A percentile compares a stretch with the other conserved stretches of the same genome.
phyloP scores from a whole-genome alignment of 2,329 filamentous ascomycete species.

The Colletotrichum sp. region DNA sequence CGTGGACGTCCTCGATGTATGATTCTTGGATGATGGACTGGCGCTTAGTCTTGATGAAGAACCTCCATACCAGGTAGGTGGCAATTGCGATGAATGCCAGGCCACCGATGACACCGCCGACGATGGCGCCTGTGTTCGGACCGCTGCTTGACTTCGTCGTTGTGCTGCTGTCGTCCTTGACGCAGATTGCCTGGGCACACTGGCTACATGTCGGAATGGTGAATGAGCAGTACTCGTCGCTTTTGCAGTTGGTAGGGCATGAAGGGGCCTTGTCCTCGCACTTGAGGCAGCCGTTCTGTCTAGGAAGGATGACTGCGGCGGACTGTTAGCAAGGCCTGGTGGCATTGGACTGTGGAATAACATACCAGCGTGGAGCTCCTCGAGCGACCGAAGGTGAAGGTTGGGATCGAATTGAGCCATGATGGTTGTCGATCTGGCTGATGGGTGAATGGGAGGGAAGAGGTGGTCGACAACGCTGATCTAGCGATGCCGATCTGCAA shows the following conservation, averaged over 20 bases:
- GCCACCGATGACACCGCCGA: conserved; percentile 88
- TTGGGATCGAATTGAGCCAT: conserved; percentile 21
- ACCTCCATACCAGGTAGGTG: conserved; percentile 85
- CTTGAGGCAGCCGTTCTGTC: conserved; percentile 48
- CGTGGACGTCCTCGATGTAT: conserved; percentile 62
- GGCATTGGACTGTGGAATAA: not conserved
- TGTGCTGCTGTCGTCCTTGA: conserved; percentile 29
- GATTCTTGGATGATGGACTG: conserved; percentile 59
- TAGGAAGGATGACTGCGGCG: conserved; percentile 34
- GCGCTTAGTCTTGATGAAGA: conserved; percentile 82
- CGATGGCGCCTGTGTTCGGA: conserved; percentile 83
- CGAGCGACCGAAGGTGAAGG: conserved; percentile 20
- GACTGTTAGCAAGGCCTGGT: not conserved
- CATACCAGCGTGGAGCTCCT: conserved; percentile 21
- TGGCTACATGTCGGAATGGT: conserved; percentile 50
- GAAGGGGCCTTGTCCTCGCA: conserved; percentile 47
- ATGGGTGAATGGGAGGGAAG: not conserved
- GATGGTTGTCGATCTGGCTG: not conserved
- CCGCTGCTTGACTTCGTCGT: conserved; percentile 29
- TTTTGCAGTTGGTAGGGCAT: conserved; percentile 48
- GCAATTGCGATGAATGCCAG: conserved; percentile 75
- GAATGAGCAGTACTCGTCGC: conserved; percentile 48
- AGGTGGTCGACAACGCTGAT: conserved; percentile 7
- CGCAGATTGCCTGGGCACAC: conserved; percentile 55
- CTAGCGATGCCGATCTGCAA: conserved; percentile 7